Conservation (phyloP, 2,329 filamentous ascomycete genomes). For the Juglanconis oblonga region DNA sequence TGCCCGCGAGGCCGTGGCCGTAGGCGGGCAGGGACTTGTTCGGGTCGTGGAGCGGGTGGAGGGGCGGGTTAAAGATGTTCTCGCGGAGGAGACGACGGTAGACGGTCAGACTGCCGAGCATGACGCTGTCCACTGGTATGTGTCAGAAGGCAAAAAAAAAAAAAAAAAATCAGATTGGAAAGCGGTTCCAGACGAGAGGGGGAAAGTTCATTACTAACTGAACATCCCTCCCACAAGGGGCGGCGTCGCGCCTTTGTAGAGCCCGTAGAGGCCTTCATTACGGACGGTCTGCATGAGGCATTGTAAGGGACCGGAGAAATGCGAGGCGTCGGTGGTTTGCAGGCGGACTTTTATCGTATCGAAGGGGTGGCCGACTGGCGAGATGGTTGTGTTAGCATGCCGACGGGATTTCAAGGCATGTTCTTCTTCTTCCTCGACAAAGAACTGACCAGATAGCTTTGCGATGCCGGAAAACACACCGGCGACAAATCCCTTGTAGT, state of each 20-base stretch:
- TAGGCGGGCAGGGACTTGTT: conserved; percentile 61
- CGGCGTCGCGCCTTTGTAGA: conserved; percentile 94
- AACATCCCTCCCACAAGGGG: conserved; percentile 97
- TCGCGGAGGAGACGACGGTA: conserved; percentile 84
- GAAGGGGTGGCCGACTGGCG: conserved; percentile 68
- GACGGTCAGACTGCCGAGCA: conserved; percentile 88
- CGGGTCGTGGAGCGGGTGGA: conserved; percentile 31
- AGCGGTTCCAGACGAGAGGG: not conserved
- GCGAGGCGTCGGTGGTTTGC: conserved; percentile 74
- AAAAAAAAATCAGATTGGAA: too few relatives aligned
- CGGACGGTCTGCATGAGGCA: conserved; percentile 81
- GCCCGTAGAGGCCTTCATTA: conserved; percentile 77
- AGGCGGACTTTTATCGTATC: conserved; percentile 96
- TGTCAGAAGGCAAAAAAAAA: not conserved
- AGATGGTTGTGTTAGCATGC: not conserved
- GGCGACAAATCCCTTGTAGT: conserved; percentile 95
- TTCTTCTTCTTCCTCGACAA: not conserved
- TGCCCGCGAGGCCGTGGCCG: conserved; percentile 84
- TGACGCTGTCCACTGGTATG: conserved; percentile 67
- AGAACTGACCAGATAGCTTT: conserved; percentile 71
- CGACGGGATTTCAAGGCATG: not conserved
- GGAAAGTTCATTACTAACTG: conserved; percentile 2
- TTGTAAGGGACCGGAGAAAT: conserved; percentile 82
- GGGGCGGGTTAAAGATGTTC: conserved; percentile 65
- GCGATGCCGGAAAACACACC: conserved; percentile 94